Percentiles rank a stretch among this genome's conserved stretches.
Evolutionary conservation across 169 alveolate species (phyloP).

Genomic region (Babesia caballi): DNA sequence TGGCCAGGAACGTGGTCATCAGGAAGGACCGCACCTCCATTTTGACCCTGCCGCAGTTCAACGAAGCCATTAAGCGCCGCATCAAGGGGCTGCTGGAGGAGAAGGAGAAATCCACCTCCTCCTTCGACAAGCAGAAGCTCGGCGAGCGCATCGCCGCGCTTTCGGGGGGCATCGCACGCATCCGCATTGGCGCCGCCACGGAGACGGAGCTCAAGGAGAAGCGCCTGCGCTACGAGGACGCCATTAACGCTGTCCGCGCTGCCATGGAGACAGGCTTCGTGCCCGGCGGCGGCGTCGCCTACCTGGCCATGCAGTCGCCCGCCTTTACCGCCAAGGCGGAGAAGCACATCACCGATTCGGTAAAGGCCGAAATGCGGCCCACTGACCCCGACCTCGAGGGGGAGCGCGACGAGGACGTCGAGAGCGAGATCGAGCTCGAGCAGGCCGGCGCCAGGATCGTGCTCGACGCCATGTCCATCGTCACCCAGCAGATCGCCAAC

Average conservation of each 20-base stretch:
- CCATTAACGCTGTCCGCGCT: constrained; percentile 85
- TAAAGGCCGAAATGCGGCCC: constrained; percentile 55
- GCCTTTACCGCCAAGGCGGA: constrained; percentile 69
- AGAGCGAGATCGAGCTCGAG: constrained; percentile 82
- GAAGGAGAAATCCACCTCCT: constrained; percentile 76
- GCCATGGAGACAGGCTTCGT: constrained; percentile 87
- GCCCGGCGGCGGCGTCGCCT: constrained; percentile 90
- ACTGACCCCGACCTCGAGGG: constrained; percentile 33
- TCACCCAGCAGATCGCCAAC: constrained; percentile 82
- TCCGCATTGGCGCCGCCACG: constrained; percentile 84
- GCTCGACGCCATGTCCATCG: constrained; percentile 78
- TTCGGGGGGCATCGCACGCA: constrained; percentile 87
- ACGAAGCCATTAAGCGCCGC: constrained; percentile 62
- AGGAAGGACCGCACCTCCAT: constrained; percentile 84
- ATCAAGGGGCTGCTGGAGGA: constrained; percentile 69
- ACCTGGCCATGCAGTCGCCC: constrained; percentile 75
- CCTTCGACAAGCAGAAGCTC: constrained; percentile 81
- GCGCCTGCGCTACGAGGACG: constrained; percentile 82
- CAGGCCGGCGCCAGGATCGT: constrained; percentile 85
- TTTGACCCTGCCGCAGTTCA: constrained; percentile 75
- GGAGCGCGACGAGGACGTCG: constrained; percentile 74
- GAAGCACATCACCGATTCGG: constrained; percentile 73
- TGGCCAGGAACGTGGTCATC: constrained; percentile 80
- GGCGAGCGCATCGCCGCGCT: constrained; percentile 86
- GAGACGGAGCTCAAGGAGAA: constrained; percentile 87